Percentiles rank a stretch among this genome's conserved stretches.
phyloP scores from a whole-genome alignment of 2,329 filamentous ascomycete species.

The Pyrenophora teres region DNA sequence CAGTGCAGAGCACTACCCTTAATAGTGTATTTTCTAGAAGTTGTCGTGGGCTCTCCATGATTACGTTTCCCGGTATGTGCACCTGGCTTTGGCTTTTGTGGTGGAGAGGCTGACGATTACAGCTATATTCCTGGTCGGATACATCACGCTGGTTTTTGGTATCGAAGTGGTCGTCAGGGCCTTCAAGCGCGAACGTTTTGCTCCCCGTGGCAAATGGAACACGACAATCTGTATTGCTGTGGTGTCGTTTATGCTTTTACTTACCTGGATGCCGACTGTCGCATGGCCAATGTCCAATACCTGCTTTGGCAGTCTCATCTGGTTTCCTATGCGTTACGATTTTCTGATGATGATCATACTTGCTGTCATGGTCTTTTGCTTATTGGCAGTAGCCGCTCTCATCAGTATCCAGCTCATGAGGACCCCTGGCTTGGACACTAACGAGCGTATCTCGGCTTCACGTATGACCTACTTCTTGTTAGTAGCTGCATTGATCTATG shows the following conservation, averaged over 20 bases:
- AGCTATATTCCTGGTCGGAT: slow-evolving; percentile 71
- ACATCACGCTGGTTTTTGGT: slow-evolving; percentile 68
- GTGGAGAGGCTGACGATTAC: slow-evolving; percentile 19
- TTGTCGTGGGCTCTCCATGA: slow-evolving; percentile 44
- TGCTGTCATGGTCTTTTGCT: slow-evolving; percentile 54
- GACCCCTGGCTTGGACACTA: slow-evolving; percentile 59
- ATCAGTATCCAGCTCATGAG: slow-evolving; percentile 64
- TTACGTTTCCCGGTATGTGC: slow-evolving; percentile 48
- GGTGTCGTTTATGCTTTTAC: slow-evolving; percentile 58
- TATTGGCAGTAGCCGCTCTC: slow-evolving; percentile 58
- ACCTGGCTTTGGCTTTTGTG: not conserved
- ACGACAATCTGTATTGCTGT: slow-evolving; percentile 61
- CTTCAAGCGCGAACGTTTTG: slow-evolving; percentile 61
- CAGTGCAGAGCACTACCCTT: slow-evolving; percentile 47
- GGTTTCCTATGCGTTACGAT: slow-evolving; percentile 68
- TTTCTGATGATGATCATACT: slow-evolving; percentile 61
- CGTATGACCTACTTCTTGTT: slow-evolving; percentile 71
- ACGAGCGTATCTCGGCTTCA: slow-evolving; percentile 67
- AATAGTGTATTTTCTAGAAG: slow-evolving; percentile 43
- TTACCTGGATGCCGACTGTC: slow-evolving; percentile 64
- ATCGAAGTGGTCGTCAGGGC: slow-evolving; percentile 64
- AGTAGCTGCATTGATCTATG: slow-evolving; percentile 60
- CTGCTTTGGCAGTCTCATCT: slow-evolving; percentile 71
- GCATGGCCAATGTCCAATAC: slow-evolving; percentile 61
- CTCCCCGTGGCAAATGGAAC: slow-evolving; percentile 63